Conservation (phyloP, 345 rosid genomes). For the Clausena lansium region DNA sequence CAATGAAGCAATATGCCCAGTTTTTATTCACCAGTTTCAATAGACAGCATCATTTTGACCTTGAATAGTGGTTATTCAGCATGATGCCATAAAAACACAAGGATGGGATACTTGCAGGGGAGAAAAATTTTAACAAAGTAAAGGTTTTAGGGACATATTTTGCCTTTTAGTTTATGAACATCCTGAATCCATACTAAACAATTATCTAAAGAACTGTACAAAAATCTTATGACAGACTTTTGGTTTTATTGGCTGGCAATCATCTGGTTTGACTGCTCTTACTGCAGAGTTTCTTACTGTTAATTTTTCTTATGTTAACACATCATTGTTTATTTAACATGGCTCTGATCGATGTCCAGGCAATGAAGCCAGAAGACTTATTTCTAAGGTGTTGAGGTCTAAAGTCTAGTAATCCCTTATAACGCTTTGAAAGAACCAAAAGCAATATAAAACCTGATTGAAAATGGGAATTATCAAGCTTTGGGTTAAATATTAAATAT, state of each 20-base stretch:
- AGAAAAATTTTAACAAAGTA: too few species aligned
- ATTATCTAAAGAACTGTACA: too few species aligned
- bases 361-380: neutral
- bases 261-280: too few species aligned
- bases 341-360: too few species aligned
- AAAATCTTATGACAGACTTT: too few species aligned
- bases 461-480: neutral
- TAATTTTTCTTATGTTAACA: conserved; percentile 19
- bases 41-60: neutral
- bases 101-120: neutral
- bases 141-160: neutral
- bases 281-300: too few species aligned
- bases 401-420: neutral
- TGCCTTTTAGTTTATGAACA: neutral
- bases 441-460: neutral
- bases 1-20: neutral
- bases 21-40: neutral
- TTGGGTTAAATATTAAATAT: neutral
- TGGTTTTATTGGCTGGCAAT: too few species aligned
- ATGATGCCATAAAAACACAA: neutral
- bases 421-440: neutral
- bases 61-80: neutral
- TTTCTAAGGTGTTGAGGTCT: neutral
- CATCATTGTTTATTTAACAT: conserved; percentile 31
- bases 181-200: neutral